A percentile compares a stretch with the other conserved stretches of the same genome.
Evolutionary conservation across 306 rosid genomes (phyloP).

Genomic region (Pyrus bretschneideri): DNA sequence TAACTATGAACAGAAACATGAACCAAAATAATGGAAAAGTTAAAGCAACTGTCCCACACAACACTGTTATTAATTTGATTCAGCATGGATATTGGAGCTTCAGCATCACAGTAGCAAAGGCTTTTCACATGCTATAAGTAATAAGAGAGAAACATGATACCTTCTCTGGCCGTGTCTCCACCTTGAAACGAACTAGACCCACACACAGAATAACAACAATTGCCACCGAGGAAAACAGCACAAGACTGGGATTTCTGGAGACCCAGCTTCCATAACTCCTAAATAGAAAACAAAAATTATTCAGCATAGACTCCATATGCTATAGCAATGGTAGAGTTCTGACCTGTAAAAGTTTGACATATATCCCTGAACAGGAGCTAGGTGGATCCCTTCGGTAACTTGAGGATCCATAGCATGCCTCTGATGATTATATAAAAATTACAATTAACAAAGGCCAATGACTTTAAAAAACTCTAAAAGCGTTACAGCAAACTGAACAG

Average conservation of each 20-base stretch:
- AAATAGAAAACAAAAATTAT: slow-evolving; percentile 26
- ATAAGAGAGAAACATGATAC: slow-evolving; percentile 39
- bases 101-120: neutral
- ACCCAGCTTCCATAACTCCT: slow-evolving; percentile 87
- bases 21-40: too few relatives aligned
- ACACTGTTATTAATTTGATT: too few relatives aligned
- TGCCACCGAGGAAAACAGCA: slow-evolving; percentile 69
- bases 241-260: slow-evolving; percentile 65
- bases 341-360: slow-evolving; percentile 79
- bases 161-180: slow-evolving; percentile 94
- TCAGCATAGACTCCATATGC: slow-evolving; percentile 1
- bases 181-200: slow-evolving; percentile 71
- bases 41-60: too few relatives aligned
- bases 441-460: slow-evolving; percentile 15
- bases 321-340: slow-evolving; percentile 23
- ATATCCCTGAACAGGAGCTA: slow-evolving; percentile 63
- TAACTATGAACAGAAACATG: too few relatives aligned
- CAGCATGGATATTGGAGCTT: neutral
- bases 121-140: slow-evolving; percentile 12
- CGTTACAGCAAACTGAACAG: neutral
- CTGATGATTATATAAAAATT: slow-evolving; percentile 19
- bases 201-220: slow-evolving; percentile 66
- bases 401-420: slow-evolving; percentile 30
- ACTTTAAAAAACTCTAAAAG: slow-evolving; percentile 3
- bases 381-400: slow-evolving; percentile 36